A percentile compares a stretch with the other conserved stretches of the same genome.
phyloP scores from a whole-genome alignment of 2,329 filamentous ascomycete genomes.

The Diaporthe aspalathi region DNA sequence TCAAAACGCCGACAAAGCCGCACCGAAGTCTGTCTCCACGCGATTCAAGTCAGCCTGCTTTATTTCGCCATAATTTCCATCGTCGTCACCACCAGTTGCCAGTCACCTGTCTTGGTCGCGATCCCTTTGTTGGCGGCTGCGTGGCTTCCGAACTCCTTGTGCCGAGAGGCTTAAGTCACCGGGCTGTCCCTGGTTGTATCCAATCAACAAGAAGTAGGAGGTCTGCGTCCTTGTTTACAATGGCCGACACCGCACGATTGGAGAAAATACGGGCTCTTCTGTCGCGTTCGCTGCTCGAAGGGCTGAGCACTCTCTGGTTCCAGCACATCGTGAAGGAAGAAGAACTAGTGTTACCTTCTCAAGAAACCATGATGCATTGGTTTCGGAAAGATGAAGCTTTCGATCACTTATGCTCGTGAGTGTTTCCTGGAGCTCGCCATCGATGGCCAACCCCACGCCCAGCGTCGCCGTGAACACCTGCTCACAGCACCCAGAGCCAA shows the following conservation, averaged over 20 bases:
- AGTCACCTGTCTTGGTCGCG: too few relatives aligned
- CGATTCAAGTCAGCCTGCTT: neutral
- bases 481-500: conserved; percentile 1
- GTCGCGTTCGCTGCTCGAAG: neutral
- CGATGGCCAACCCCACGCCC: neutral
- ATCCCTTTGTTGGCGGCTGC: neutral
- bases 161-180: neutral
- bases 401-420: conserved; percentile 40
- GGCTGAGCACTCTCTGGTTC: conserved; percentile 7
- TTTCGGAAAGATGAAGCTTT: conserved; percentile 40
- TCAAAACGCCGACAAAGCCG: neutral
- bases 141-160: neutral
- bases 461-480: neutral
- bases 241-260: neutral
- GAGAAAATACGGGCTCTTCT: neutral
- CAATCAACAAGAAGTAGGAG: neutral
- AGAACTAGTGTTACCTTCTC: conserved; percentile 32
- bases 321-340: neutral
- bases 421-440: neutral
- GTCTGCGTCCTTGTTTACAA: neutral
- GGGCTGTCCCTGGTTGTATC: neutral
- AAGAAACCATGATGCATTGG: conserved; percentile 38
- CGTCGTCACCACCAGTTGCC: neutral
- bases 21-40: neutral
- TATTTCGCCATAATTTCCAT: neutral